Evolutionary conservation across 768 basidiomycete species (phyloP), one percentile per base, ranked within the genome.

Genomic region (Multifurca ochricompacta): DNA sequence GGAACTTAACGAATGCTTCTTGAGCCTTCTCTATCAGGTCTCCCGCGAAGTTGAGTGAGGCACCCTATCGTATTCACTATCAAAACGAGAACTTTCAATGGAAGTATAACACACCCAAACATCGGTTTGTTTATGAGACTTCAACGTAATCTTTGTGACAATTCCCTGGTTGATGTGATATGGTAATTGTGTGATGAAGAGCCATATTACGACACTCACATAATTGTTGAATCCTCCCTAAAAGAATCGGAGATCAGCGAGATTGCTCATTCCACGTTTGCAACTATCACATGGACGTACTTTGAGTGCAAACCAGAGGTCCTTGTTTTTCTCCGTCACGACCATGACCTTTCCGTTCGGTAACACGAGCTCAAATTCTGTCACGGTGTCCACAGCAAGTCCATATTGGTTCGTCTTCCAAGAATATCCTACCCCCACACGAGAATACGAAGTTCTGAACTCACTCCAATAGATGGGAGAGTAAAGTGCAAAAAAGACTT

Each of bases 331-430:
- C 18, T 35, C 47, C 8, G 56, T 60, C 19, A 57, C 51, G 0
- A 35, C 34, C 7, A 4, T 50, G n/a, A 54, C 46, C 2, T 48
- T 36, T 9, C 71, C 71, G 42, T 57, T 60, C 14, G 70, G 69
- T 3, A 65, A 52, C 11, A 69, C 68, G 13, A 71, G 51, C 53
- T 67, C 43, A 14, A 52, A 62, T 19, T 45, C 60, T 3, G 56
- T 53, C 28, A 74, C 48, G 39, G 69, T 70, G 53, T 73, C 71
- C 27, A 68, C 58, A 1, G 65, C 64, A 21, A 73, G 55, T 6
- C 72, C 71, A 52, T 63, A 64, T 44, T 67, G 64, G 53, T 67
- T 70, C 4, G 66, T 68, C 50, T 67, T 66, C 56, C 64, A 53
- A 1, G 70, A 71, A 54, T 67, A 72, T 10, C 71, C 71, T 56